phyloP scores from a whole-genome alignment of 306 rosid species.

The Myrica gale region DNA sequence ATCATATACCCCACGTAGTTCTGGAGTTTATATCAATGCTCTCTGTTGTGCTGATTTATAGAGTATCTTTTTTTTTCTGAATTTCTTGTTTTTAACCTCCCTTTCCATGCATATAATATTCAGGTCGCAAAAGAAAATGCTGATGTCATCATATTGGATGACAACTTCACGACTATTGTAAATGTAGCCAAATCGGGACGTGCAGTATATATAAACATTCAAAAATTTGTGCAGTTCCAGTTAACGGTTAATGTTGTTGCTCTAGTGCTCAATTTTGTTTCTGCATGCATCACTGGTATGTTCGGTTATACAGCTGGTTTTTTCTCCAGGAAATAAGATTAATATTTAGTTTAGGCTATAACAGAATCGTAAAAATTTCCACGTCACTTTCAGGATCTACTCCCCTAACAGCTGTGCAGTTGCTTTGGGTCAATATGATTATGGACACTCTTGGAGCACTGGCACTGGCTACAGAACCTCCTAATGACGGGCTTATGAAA shows the following conservation, averaged over 20 bases:
- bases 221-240: slow-evolving; percentile 97
- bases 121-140: slow-evolving; percentile 98
- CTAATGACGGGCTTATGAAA: slow-evolving; percentile 70
- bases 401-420: slow-evolving; percentile 92
- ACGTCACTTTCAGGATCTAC: slow-evolving; percentile 70
- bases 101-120: slow-evolving; percentile 25
- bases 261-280: slow-evolving; percentile 71
- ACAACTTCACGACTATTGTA: slow-evolving; percentile 77
- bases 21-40: not conserved
- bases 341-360: slow-evolving; percentile 20
- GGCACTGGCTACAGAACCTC: slow-evolving; percentile 98
- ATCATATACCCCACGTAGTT: not conserved
- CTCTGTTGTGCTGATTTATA: slow-evolving; percentile 7
- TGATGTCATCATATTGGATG: slow-evolving; percentile 87
- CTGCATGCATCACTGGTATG: slow-evolving; percentile 91
- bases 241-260: slow-evolving; percentile 92
- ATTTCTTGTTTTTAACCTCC: slow-evolving; percentile 9
- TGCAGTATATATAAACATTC: slow-evolving; percentile 87
- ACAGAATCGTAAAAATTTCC: slow-evolving; percentile 6
- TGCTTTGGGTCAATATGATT: slow-evolving; percentile 98
- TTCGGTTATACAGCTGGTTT: slow-evolving; percentile 7
- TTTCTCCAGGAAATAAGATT: not conserved
- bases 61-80: slow-evolving; percentile 15
- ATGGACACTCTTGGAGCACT: slow-evolving; percentile 99
- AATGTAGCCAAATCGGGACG: slow-evolving; percentile 96